Base-by-base conservation (phyloP, 371 early-diverging fungal species). In the Mortierella sp. region DNA sequence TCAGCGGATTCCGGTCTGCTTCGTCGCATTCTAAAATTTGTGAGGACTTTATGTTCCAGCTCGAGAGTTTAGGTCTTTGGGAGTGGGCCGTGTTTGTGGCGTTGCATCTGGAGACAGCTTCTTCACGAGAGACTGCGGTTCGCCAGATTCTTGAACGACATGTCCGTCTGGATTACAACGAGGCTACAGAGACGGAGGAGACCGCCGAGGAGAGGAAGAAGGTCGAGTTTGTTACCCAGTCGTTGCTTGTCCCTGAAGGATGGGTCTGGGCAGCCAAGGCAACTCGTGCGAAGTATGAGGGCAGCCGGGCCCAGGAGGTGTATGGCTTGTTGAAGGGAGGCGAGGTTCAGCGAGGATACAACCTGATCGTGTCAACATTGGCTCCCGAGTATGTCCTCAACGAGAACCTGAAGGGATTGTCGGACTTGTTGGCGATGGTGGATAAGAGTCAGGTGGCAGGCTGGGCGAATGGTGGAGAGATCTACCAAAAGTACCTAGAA, bases 11-110 rank as follows among this genome's bases (percentile, higher is more conserved):
- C 75, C 83, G 88, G 11, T 89, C 90, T 34, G 76, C 82, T 10
- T 38, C 70, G 11, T 38, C 80, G 1, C 83, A 86, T 34, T 80
- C 86, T 11, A 85, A 87, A 38, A 80, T 94, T 52, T 86, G 92
- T 26, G 75, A 88, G 6, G 78, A 91, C 31, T 90, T 95, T 70
- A 89, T 92, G 19, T 81, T 80, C 31, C 92, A 94, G 83, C 87
- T 96, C 19, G 95, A 95, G 88, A 60, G 73, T 1, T 58, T 94
- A 54, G 96, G 95, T 0, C 80, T 94, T 45, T 96, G 95, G 95
- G 86, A 94, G 47, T 95, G 95, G 95, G 92, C 95, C 1, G 81
- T 92, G 65, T 96, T 90, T 88, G 79, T 89, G 34, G 83, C 88
- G 9, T 58, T 85, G 34, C 82, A 88, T 58, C 31, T 89, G 71